These are phyloP conservation scores for Fonsecaea erecta DNA, from an alignment of 2,329 filamentous ascomycete species.

Conservation along the genomic window DNA sequence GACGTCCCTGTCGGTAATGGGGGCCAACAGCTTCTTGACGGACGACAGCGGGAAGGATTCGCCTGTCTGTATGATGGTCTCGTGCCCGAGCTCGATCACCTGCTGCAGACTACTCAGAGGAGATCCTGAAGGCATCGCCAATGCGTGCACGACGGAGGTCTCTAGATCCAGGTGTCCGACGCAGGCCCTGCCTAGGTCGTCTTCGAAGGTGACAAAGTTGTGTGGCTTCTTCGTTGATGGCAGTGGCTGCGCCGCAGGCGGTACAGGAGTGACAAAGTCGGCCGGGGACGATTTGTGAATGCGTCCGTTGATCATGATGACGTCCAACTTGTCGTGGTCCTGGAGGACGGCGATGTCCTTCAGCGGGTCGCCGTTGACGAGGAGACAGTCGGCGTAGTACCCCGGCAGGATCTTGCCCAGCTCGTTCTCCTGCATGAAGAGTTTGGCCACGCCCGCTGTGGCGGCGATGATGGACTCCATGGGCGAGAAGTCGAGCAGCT, in stretches of 20 bases:
- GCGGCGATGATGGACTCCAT: constrained; percentile 53
- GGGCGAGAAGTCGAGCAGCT: constrained; percentile 52
- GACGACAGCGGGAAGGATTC: background rate
- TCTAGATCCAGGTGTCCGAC: constrained; percentile 51
- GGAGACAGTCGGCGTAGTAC: constrained; percentile 52
- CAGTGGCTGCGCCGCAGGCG: background rate
- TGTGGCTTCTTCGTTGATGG: background rate
- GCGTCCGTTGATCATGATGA: constrained; percentile 56
- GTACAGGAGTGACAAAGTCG: constrained; percentile 24
- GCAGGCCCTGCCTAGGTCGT: constrained; percentile 31
- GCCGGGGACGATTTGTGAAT: constrained; percentile 47
- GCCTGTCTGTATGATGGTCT: background rate
- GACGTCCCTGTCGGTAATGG: constrained; percentile 28
- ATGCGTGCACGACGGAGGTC: background rate
- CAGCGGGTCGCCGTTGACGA: constrained; percentile 54
- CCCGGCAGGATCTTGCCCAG: constrained; percentile 51
- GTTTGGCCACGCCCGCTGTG: constrained; percentile 47
- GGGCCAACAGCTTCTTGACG: constrained; percentile 43
- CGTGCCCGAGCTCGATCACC: background rate
- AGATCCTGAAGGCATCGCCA: background rate
- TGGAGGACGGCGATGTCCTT: constrained; percentile 50
- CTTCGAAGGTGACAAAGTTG: constrained; percentile 18
- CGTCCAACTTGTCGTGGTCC: constrained; percentile 49
- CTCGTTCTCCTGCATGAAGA: constrained; percentile 49
- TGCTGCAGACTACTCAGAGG: background rate